Base-by-base conservation (phyloP, 176 grass and related monocot genomes). In the Saccharum spontaneum region DNA sequence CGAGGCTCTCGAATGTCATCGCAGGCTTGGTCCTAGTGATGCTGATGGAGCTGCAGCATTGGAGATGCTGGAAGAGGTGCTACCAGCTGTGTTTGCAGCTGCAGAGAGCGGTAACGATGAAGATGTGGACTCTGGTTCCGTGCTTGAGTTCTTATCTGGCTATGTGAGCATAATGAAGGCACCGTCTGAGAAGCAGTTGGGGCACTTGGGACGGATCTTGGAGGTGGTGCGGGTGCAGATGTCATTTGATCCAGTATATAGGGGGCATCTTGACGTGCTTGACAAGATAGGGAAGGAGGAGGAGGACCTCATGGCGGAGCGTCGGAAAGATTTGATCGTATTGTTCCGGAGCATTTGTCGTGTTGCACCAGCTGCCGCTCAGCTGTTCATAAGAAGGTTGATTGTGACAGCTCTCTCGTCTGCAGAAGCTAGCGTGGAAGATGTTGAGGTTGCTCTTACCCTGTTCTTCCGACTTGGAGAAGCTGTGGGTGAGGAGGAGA, bases 271-370 rank as follows among this genome's bases (percentile, higher is more conserved):
- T 67, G 90, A 99, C 86, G 84, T 87, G 44, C 88, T 87, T 3
- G 97, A 95, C 88, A 99, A 96, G 71, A 92, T 99, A 48, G 97
- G 97, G 23, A 99, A 84, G 75, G 93, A 96, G 69, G 91, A 94
- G 79, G 97, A 99, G 86, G 97, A 99, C 73, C 71, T 92, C 61
- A 99, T 96, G 91, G 44, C 44, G 4, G 97, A 99, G 46, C 93
- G 75, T 34, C 84, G 97, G 3, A 99, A 99, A 76, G 97, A 99
- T 52, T 84, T 99, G 48, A 71, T 99, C 9, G 75, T 76, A 15
- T 90, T 99, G 30, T 96, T 99, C 79, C 86, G 97, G 40, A 93
- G 86, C 78, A 90, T 99, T 77, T 96, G 97, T 87, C 90, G 88
- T 30, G 91, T 99, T 28, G 91, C 93, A 6, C 93, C 97, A 60